These are phyloP conservation scores for Leccinum pellstonianum DNA, from an alignment of 768 basidiomycete genomes.

Conservation along the genomic window DNA sequence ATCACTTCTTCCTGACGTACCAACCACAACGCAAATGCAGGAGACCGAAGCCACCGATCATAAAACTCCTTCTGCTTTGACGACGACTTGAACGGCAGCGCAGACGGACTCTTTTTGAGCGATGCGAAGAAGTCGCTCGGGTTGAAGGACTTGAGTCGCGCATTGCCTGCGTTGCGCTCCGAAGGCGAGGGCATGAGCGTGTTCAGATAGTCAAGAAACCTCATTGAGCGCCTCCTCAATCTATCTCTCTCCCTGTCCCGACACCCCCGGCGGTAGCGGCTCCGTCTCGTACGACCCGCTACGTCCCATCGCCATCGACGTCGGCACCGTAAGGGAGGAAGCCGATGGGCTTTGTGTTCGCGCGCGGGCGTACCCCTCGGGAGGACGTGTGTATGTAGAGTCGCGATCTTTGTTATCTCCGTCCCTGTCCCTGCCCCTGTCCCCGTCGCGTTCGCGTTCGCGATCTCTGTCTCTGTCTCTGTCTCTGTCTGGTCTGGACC, in stretches of 20 bases:
- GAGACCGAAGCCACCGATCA: slow-evolving; percentile 70
- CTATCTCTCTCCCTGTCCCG: too few relatives aligned
- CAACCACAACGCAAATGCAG: slow-evolving; percentile 79
- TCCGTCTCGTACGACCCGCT: slow-evolving; percentile 22
- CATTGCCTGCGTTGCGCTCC: too few relatives aligned
- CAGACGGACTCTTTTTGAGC: slow-evolving; percentile 47
- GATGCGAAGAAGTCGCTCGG: too few relatives aligned
- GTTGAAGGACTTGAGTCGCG: too few relatives aligned
- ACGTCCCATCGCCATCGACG: not conserved
- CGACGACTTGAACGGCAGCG: slow-evolving; percentile 71
- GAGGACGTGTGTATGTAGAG: not conserved
- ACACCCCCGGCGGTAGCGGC: slow-evolving; percentile 27
- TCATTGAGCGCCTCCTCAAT: too few relatives aligned
- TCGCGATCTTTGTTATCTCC: not conserved
- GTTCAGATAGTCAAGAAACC: slow-evolving; percentile 59
- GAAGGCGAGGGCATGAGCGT: slow-evolving; percentile 41
- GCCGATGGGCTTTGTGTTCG: slow-evolving; percentile 18
- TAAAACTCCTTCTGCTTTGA: slow-evolving; percentile 73
- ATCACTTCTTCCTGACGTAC: slow-evolving; percentile 74
- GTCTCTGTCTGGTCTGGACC: not conserved
- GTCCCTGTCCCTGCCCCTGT: not conserved
- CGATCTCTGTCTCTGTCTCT: not conserved
- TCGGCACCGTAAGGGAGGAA: not conserved
- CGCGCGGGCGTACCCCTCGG: slow-evolving; percentile 1
- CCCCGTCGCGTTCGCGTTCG: too few relatives aligned